Percentiles rank a stretch among this genome's conserved stretches.
Conservation (phyloP, 2,329 filamentous ascomycete species). For the Pyrenophora teres region DNA sequence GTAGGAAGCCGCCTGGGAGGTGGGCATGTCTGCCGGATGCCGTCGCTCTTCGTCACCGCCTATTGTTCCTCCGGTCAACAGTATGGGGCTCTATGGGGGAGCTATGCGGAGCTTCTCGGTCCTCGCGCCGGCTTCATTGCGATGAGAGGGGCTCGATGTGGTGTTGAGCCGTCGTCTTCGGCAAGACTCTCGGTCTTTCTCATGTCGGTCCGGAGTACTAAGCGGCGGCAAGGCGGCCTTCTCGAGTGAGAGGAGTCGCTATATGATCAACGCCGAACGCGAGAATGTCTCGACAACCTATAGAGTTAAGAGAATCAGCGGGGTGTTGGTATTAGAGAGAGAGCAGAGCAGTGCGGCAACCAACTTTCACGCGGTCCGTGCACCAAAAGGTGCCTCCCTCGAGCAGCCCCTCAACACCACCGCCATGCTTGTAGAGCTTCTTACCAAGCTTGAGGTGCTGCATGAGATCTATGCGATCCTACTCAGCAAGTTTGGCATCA, state of each 20-base stretch:
- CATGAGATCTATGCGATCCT: not conserved
- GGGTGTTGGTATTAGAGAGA: not conserved
- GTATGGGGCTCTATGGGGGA: not conserved
- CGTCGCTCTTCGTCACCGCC: not conserved
- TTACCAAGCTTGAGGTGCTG: not conserved
- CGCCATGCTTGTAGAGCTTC: not conserved
- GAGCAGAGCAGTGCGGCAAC: not conserved
- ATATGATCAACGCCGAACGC: not conserved
- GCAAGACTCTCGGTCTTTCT: not conserved
- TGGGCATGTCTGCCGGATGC: not conserved
- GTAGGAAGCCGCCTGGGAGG: not conserved
- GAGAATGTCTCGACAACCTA: not conserved
- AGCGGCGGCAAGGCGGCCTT: not conserved
- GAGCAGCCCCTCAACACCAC: not conserved
- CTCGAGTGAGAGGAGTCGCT: not conserved
- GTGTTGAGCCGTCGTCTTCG: conserved; percentile 5
- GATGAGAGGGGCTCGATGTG: not conserved
- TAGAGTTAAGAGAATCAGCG: not conserved
- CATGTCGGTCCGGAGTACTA: not conserved
- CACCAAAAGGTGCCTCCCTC: not conserved
- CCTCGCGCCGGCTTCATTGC: not conserved
- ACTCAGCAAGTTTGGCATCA: not conserved
- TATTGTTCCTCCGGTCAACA: not conserved
- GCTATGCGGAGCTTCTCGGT: not conserved
- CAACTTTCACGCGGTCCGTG: conserved; percentile 5